Evolutionary conservation across 1,139 yeast species (phyloP), one percentile per base, ranked within the genome.

Genomic region (Taphrina populina): DNA sequence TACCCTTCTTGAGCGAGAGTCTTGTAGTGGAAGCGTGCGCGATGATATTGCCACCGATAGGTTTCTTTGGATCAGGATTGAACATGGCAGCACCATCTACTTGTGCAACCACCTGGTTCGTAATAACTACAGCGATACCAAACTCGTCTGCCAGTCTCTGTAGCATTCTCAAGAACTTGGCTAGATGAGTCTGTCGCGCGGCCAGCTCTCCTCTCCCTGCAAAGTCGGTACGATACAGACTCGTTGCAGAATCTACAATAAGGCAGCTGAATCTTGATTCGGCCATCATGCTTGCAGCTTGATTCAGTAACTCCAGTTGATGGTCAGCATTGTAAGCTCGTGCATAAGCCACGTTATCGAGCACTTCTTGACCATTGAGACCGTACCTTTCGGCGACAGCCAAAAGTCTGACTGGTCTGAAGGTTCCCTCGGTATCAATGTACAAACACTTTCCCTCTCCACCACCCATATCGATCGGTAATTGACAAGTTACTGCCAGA

Each of bases 1-100:
- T 80, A 44, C 96, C 96, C 73, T 92, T 92, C 67, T 84, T 84
- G 69, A 92, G 82, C 49, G 88, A 84, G 60, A 92, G 77, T 64
- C 97, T 78, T 13, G 98, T 92, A 7, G 97, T 92, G 2, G 96
- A 88, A 20, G 95, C 83, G 69, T 94, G 99, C 1, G 98, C 98
- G 70, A 94, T 84, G 64, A 94, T 92, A 66, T 94, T 92, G 11
- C 99, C 99, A 58, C 99, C 99, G 64, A 94, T 92, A 8, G 99
- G 98, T 69, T 94, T 94, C 70, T 94, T 94, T n/a, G 98, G 97
- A 68, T 92, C 98, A 0, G 96, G 95, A 64, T 88, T 88, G 70
- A 83, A 90, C 78, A 83, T 77, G 61, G 84, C 79, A 65, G 81
- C 83, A 52, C 97, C 97, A 69, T 92, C 99, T 19, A 94, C 98